Percentiles rank a stretch among this genome's conserved stretches.
These are phyloP conservation scores for Ambrosiella beaveri DNA, from an alignment of 2,329 filamentous ascomycete genomes.

Conservation along the genomic window DNA sequence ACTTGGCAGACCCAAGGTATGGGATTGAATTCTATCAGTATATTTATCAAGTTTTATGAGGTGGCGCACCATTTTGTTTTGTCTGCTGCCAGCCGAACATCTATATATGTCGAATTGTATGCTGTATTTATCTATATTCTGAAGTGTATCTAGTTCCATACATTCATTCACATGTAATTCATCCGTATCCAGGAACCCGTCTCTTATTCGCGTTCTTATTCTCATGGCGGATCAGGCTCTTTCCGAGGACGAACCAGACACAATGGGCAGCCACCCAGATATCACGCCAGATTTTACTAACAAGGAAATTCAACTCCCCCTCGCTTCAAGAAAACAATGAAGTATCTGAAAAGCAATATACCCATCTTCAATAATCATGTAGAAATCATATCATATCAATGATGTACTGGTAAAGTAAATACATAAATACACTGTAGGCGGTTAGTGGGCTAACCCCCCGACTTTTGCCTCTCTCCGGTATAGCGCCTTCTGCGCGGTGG, in stretches of 20 bases:
- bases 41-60: no score
- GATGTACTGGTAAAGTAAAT: background rate
- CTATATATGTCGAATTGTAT: no score
- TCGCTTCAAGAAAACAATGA: background rate
- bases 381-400: background rate
- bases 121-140: no score
- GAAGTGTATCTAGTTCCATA: no score
- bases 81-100: no score
- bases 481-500: background rate
- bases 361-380: no score
- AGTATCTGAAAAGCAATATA: background rate
- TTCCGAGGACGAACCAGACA: background rate
- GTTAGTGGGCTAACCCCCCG: background rate
- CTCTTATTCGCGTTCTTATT: constrained; percentile 10
- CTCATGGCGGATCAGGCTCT: background rate
- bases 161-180: background rate
- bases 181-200: background rate
- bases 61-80: no score
- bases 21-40: no score
- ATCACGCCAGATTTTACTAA: background rate
- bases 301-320: background rate
- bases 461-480: background rate
- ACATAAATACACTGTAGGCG: background rate
- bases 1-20: no score
- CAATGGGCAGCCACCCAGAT: background rate